These are phyloP conservation scores for Penicillium thymicola DNA, from an alignment of 2,329 filamentous ascomycete genomes.

Conservation along the genomic window DNA sequence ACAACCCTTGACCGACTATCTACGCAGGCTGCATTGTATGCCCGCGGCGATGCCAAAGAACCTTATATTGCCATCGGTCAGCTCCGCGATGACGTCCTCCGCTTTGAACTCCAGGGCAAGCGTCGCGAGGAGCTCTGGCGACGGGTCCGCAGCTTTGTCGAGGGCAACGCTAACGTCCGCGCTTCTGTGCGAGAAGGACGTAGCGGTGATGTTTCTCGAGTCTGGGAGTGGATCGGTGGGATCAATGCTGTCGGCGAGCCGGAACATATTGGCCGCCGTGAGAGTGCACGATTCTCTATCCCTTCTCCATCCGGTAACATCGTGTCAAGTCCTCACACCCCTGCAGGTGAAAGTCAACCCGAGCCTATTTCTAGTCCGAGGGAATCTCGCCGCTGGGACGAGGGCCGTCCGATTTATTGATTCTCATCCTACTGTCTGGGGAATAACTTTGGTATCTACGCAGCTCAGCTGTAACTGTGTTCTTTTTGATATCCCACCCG, in stretches of 20 bases:
- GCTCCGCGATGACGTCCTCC: constrained; percentile 83
- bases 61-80: constrained; percentile 84
- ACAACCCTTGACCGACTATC: constrained; percentile 80
- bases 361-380: constrained; percentile 25
- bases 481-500: constrained; percentile 9
- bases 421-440: not conserved
- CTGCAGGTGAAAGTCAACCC: constrained; percentile 14
- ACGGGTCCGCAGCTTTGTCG: constrained; percentile 77
- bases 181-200: constrained; percentile 65
- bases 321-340: constrained; percentile 8
- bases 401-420: constrained; percentile 44
- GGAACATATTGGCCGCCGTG: constrained; percentile 26
- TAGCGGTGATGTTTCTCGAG: constrained; percentile 56
- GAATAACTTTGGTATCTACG: constrained; percentile 7
- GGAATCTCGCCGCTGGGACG: constrained; percentile 39
- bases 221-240: constrained; percentile 68
- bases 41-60: constrained; percentile 63
- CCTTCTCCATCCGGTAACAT: constrained; percentile 26
- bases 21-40: constrained; percentile 77
- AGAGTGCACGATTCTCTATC: constrained; percentile 27
- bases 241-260: constrained; percentile 51
- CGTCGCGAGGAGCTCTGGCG: constrained; percentile 81
- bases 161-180: constrained; percentile 89
- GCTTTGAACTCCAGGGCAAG: constrained; percentile 71
- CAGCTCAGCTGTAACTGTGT: not conserved